Percentiles rank a stretch among this genome's conserved stretches.
Evolutionary conservation across 2,329 filamentous ascomycete species (phyloP).

Genomic region (Torrubiellomyces zombiae): DNA sequence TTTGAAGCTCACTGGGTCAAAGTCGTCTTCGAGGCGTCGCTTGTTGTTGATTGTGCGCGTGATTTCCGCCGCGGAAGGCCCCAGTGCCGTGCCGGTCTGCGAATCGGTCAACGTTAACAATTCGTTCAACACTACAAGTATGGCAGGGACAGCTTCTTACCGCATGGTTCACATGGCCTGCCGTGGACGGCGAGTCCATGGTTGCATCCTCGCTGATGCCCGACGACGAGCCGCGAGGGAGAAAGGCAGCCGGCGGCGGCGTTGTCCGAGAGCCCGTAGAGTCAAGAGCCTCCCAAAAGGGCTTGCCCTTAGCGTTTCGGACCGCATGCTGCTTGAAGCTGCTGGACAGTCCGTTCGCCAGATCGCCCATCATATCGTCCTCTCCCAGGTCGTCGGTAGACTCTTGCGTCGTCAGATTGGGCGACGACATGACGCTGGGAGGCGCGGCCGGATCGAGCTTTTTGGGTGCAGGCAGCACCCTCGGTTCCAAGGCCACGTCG

Average conservation of each 20-base stretch:
- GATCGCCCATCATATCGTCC: conserved; percentile 49
- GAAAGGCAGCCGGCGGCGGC: conserved; percentile 48
- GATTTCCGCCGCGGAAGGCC: conserved; percentile 55
- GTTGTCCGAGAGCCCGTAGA: conserved; percentile 34
- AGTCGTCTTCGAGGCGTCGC: conserved; percentile 78
- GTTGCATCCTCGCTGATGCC: conserved; percentile 52
- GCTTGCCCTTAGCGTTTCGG: conserved; percentile 53
- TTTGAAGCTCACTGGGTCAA: conserved; percentile 79
- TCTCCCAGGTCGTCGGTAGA: conserved; percentile 53
- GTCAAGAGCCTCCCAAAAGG: conserved; percentile 65
- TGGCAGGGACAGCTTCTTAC: too few species aligned
- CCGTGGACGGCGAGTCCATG: conserved; percentile 66
- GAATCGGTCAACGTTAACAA: too few species aligned
- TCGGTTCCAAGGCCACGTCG: conserved; percentile 47
- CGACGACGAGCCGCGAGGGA: conserved; percentile 41
- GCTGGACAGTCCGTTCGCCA: conserved; percentile 31
- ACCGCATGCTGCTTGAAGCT: conserved; percentile 62
- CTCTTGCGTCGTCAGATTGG: conserved; percentile 47
- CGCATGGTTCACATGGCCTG: too few species aligned
- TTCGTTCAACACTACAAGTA: too few species aligned
- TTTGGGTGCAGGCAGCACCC: conserved; percentile 17
- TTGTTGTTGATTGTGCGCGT: conserved; percentile 66
- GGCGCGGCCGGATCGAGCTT: conserved; percentile 29
- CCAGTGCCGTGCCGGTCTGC: conserved; percentile 19
- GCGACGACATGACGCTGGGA: conserved; percentile 50